Conservation (phyloP, 2,329 filamentous ascomycete species). For the Neonectria neomacrospora region DNA sequence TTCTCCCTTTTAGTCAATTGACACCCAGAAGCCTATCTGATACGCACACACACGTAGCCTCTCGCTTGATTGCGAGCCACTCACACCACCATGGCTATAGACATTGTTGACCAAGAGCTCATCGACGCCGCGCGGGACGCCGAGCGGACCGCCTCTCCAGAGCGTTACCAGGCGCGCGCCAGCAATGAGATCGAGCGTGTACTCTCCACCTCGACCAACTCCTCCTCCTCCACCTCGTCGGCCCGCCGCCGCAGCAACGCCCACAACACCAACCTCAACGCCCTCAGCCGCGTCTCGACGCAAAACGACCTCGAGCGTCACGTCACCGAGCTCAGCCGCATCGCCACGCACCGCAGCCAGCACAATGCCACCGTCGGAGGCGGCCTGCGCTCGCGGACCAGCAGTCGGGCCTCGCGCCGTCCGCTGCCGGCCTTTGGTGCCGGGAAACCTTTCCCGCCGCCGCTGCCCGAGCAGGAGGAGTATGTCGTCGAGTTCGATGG, state of each 20-base stretch:
- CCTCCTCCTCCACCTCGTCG: constrained; percentile 56
- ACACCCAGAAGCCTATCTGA: neutral
- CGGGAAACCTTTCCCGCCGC: constrained; percentile 79
- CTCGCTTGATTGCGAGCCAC: constrained; percentile 4
- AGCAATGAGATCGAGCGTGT: constrained; percentile 71
- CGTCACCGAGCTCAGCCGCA: constrained; percentile 75
- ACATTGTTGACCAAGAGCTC: constrained; percentile 66
- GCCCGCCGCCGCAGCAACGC: constrained; percentile 26
- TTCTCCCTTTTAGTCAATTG: neutral
- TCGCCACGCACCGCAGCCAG: constrained; percentile 76
- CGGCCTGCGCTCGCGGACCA: constrained; percentile 49
- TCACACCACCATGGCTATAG: constrained; percentile 53
- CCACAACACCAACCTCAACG: constrained; percentile 49
- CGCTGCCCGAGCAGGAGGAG: constrained; percentile 75
- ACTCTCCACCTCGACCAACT: constrained; percentile 61
- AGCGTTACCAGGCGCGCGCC: constrained; percentile 51
- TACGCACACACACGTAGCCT: neutral
- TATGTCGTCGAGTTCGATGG: constrained; percentile 90
- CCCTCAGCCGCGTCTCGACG: constrained; percentile 72
- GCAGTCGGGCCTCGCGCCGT: constrained; percentile 61
- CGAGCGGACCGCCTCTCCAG: constrained; percentile 65
- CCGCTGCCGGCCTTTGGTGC: constrained; percentile 76
- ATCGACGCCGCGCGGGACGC: constrained; percentile 63
- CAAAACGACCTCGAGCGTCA: constrained; percentile 75
- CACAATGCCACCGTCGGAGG: constrained; percentile 78